These are phyloP conservation scores for Zea luxurians DNA, from an alignment of 176 grass and related monocot genomes.

Conservation along the genomic window DNA sequence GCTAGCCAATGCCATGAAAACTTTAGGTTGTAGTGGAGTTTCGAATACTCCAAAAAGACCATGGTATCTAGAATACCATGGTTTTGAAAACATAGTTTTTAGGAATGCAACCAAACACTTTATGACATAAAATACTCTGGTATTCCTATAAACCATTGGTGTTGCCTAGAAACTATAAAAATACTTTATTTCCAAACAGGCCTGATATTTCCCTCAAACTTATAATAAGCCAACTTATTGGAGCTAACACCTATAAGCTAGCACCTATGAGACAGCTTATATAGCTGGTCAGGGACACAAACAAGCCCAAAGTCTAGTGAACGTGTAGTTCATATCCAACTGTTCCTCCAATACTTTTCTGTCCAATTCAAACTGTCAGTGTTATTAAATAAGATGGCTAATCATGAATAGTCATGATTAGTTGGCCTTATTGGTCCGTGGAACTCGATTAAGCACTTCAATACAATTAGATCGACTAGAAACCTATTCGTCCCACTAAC, in stretches of 20 bases:
- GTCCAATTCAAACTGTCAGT: conserved; percentile 20
- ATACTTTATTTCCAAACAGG: too few relatives aligned
- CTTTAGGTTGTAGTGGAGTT: too few relatives aligned
- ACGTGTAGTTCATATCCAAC: conserved; percentile 9
- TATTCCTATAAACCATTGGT: too few relatives aligned
- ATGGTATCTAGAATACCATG: too few relatives aligned
- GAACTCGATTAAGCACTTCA: not conserved
- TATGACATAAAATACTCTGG: too few relatives aligned
- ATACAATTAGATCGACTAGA: not conserved
- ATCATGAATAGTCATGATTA: not conserved
- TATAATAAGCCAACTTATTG: not conserved
- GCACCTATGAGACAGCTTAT: not conserved
- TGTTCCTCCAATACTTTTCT: not conserved
- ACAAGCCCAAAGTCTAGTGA: not conserved
- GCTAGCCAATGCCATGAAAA: too few relatives aligned
- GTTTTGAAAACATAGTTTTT: too few relatives aligned
- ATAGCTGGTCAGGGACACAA: not conserved
- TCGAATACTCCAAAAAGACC: too few relatives aligned
- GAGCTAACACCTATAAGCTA: not conserved
- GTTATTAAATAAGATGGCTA: not conserved
- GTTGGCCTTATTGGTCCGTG: not conserved
- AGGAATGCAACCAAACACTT: too few relatives aligned
- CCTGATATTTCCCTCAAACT: not conserved
- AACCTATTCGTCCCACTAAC: not conserved
- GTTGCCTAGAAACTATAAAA: too few relatives aligned